Percentiles rank a stretch among this genome's conserved stretches.
These are phyloP conservation scores for Magnolia changhungtana DNA, from an alignment of 164 flowering plant genomes.

Conservation along the genomic window DNA sequence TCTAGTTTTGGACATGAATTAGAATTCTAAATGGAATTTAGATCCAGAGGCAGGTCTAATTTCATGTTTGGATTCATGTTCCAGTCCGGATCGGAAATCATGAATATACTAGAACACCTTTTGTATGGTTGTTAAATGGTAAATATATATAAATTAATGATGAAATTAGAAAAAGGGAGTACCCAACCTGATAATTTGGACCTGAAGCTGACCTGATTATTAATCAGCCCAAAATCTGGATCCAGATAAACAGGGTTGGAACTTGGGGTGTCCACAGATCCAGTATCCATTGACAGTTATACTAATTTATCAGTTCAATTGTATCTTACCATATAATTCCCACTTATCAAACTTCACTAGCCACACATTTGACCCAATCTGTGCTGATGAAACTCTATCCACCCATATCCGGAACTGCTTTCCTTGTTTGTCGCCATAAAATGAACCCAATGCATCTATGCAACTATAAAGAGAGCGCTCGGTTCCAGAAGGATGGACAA, in stretches of 20 bases:
- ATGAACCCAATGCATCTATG: conserved; percentile 30
- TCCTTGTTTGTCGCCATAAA: conserved; percentile 61
- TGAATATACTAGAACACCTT: no score
- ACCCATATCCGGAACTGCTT: conserved; percentile 60
- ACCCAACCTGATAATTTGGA: no score
- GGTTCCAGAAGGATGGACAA: conserved; percentile 61
- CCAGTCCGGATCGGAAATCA: no score
- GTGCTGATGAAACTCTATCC: conserved; percentile 48
- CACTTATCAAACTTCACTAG: conserved; percentile 71
- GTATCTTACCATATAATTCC: conserved; percentile 54
- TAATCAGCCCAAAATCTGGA: not conserved
- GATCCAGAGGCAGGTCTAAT: not conserved
- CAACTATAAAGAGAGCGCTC: conserved; percentile 40
- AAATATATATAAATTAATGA: no score
- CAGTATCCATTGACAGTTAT: not conserved
- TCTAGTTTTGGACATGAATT: not conserved
- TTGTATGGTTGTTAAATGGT: no score
- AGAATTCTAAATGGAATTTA: not conserved
- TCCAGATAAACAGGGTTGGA: not conserved
- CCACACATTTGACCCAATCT: conserved; percentile 56
- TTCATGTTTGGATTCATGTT: no score
- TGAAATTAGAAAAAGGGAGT: no score
- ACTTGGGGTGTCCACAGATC: not conserved
- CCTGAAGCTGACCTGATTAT: not conserved
- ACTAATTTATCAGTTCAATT: not conserved